Evolutionary conservation across 1,284 basidiomycete genomes (phyloP).

Genomic region (Microbotryum scabiosae): DNA sequence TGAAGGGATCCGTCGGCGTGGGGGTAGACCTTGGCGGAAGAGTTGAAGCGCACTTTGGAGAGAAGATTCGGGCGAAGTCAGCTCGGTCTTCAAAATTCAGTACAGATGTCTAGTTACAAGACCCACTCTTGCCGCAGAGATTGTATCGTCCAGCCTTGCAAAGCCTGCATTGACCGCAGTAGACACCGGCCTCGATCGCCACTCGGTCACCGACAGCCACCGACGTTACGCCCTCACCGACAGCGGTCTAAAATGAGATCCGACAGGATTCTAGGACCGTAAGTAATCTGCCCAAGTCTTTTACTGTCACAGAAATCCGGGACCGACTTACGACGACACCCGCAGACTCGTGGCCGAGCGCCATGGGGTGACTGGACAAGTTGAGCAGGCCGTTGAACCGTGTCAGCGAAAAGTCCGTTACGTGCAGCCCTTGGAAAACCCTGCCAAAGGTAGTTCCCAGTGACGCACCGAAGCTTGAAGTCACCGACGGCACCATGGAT

Average conservation of each 20-base stretch:
- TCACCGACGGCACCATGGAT: constrained; percentile 47
- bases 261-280: background rate
- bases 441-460: background rate
- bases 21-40: constrained; percentile 81
- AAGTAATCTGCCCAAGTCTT: background rate
- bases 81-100: background rate
- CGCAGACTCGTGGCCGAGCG: constrained; percentile 85
- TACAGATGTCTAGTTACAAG: background rate
- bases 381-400: background rate
- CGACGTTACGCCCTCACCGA: constrained; percentile 57
- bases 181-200: constrained; percentile 85
- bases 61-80: background rate
- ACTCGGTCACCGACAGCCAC: constrained; percentile 77
- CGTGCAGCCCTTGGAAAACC: background rate
- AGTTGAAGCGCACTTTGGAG: constrained; percentile 69
- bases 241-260: constrained; percentile 25
- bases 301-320: too few relatives aligned
- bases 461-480: constrained; percentile 3
- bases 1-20: constrained; percentile 89
- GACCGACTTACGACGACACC: constrained; percentile 51
- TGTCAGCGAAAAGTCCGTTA: background rate
- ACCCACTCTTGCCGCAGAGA: constrained; percentile 57
- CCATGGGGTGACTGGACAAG: constrained; percentile 49
- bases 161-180: constrained; percentile 56
- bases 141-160: constrained; percentile 72